Evolutionary conservation across 2,329 filamentous ascomycete genomes (phyloP).

Genomic region (Aureobasidium sp.): DNA sequence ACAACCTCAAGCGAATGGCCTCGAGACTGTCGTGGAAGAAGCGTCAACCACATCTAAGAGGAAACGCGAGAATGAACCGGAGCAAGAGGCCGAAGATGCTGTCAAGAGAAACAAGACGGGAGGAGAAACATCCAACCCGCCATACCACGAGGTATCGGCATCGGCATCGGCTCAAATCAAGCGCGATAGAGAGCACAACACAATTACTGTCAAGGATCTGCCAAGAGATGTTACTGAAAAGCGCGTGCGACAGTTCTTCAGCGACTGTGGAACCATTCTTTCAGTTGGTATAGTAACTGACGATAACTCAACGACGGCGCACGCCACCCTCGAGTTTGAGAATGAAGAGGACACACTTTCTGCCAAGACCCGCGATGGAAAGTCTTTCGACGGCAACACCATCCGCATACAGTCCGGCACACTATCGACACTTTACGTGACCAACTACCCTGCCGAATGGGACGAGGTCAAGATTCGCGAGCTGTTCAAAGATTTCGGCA

Average conservation of each 20-base stretch:
- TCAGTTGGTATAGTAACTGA: constrained; percentile 64
- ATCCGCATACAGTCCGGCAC: constrained; percentile 70
- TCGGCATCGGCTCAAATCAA: constrained; percentile 44
- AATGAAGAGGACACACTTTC: constrained; percentile 71
- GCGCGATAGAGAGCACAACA: constrained; percentile 85
- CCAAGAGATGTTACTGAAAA: constrained; percentile 63
- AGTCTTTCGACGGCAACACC: constrained; percentile 65
- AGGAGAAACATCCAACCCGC: constrained; percentile 26
- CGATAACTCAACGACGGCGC: constrained; percentile 53
- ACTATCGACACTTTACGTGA: constrained; percentile 76
- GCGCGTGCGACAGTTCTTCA: constrained; percentile 81
- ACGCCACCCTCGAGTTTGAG: constrained; percentile 80
- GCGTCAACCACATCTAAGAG: constrained; percentile 50
- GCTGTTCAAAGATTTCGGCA: constrained; percentile 68
- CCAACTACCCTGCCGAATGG: constrained; percentile 77
- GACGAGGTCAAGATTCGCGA: constrained; percentile 63
- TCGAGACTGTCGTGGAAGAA: constrained; percentile 26
- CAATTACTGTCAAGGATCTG: constrained; percentile 72
- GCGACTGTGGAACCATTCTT: constrained; percentile 79
- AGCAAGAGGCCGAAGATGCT: constrained; percentile 44
- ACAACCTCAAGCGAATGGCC: constrained; percentile 23
- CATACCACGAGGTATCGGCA: constrained; percentile 28
- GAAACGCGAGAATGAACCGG: constrained; percentile 59
- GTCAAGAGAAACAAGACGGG: constrained; percentile 61
- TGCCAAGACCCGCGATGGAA: constrained; percentile 74